Evolutionary conservation across 2,329 filamentous ascomycete species (phyloP), one percentile per base, ranked within the genome.

Genomic region (Rhynchosporium graminicola): DNA sequence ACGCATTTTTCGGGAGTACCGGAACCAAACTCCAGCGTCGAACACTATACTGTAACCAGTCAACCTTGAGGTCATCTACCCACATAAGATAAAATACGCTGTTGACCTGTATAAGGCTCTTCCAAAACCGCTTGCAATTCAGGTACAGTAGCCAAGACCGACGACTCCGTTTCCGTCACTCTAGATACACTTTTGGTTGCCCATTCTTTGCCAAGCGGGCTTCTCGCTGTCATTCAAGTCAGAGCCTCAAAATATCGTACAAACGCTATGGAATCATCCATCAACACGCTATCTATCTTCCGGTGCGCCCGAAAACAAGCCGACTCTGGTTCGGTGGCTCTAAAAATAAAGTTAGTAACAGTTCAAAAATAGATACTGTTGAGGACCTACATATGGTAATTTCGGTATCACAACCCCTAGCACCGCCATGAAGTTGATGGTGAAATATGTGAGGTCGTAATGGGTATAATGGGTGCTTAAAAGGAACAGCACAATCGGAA

Each of bases 391-490:
- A 75, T 91, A 94, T 70, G 95, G 95, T 70, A 99, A 80, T 80
- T 99, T 99, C 46, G 95, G 95, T 75, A 99, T 95, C 63, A 99
- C 90, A 61, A 99, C 95, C 50, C 84, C 92, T 74, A 99, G 80
- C 45, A 96, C 91, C 61, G 95, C 95, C 72, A 97, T 79, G 76
- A 96, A 94, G 80, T 99, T 99, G 80, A 99, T 95, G 72, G 90
- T 92, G 75, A 99, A 99, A 78, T 97, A 98, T 50, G 92, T 90
- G 75, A 97, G 77, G 78, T 97, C 94, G 81, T 98, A 99, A 78
- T 98, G 94, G 52, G 95, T 98, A 79, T 98, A 99, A 78, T 99
- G 95, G 29, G 95, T 99, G 83, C 94, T 98, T 72, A 98, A 82
- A 61, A 99, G 84, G 77, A 99, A 99, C 67, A 99, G 84, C 67